These are phyloP conservation scores for Pseudogymnoascus pannorum DNA, from an alignment of 2,329 filamentous ascomycete species.

Conservation along the genomic window DNA sequence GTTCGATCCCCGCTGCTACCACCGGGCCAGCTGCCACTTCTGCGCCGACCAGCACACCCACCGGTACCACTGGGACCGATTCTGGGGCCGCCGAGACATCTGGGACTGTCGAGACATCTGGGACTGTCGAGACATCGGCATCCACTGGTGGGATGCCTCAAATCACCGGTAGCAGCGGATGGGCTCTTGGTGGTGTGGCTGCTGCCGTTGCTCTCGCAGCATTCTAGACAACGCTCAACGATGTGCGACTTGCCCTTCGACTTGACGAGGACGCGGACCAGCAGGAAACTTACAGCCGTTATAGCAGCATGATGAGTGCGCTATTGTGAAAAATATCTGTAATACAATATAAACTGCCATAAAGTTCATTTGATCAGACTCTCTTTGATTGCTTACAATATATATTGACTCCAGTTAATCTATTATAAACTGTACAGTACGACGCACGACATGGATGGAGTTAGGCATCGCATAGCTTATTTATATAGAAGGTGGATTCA, in stretches of 20 bases:
- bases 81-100: not conserved
- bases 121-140: not conserved
- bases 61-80: not conserved
- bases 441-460: not conserved
- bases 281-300: not conserved
- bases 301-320: not conserved
- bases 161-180: not conserved
- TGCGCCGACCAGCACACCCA: conserved; percentile 2
- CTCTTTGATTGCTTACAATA: not conserved
- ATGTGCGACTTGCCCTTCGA: not conserved
- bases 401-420: not conserved
- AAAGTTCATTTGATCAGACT: not conserved
- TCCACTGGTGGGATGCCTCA: conserved; percentile 8
- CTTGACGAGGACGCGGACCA: not conserved
- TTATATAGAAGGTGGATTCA: not conserved
- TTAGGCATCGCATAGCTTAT: not conserved
- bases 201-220: conserved; percentile 4
- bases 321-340: not conserved
- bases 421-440: not conserved
- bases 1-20: not conserved
- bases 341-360: not conserved
- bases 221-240: not conserved
- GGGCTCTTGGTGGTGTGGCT: conserved; percentile 2
- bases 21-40: not conserved
- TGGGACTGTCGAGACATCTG: too few species aligned